Base-by-base conservation (phyloP, 1,284 basidiomycete genomes). In the Cryptococcus floricola region DNA sequence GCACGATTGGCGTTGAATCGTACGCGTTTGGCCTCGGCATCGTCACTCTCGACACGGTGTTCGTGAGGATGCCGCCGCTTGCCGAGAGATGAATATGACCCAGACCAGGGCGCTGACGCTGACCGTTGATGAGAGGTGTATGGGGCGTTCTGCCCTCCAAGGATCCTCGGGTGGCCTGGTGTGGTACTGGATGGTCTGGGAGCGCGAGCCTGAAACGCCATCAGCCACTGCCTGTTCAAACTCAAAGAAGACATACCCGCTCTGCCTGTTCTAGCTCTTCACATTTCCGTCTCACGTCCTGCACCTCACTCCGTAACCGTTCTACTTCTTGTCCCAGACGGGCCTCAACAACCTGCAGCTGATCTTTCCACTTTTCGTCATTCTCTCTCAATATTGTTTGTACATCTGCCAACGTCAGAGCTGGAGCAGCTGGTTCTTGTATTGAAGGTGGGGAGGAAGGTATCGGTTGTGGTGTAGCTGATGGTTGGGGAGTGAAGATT, bases 321-420 rank as follows among this genome's bases (percentile, higher is more conserved):
- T 59, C 50, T 50, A 67, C 61, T n/a, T 66, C 53, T 5, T 57
- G 53, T 27, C 56, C 42, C 27, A 72, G 43, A 28, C 37, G 55
- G 51, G 39, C 56, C 60, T 53, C 64, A 12, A 59, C 25, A 2
- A 23, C 43, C 23, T 54, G 47, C 25, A 65, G 31, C 34, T 50
- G 50, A 18, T 41, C 7, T 49, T 60, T 48, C 59, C 59, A 60
- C 39, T 48, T 37, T 25, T 52, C 45, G n/a, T 60, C 53, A 25
- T 55, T 57, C 5, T 49, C 49, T 6, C 39, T 38, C 12, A 60
- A 41, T 6, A 60, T 39, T 5, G 48, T 49, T 45, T 60, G 49
- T 12, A 57, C 49, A 14, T 60, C 55, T 5, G 48, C 47, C 4
- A 52, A 6, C 2, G 46, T 53, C 18, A 53, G 12, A 14, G 49